Evolutionary conservation across 2,329 filamentous ascomycete species (phyloP), one percentile per base, ranked within the genome.

Genomic region (Diplodia corticola): DNA sequence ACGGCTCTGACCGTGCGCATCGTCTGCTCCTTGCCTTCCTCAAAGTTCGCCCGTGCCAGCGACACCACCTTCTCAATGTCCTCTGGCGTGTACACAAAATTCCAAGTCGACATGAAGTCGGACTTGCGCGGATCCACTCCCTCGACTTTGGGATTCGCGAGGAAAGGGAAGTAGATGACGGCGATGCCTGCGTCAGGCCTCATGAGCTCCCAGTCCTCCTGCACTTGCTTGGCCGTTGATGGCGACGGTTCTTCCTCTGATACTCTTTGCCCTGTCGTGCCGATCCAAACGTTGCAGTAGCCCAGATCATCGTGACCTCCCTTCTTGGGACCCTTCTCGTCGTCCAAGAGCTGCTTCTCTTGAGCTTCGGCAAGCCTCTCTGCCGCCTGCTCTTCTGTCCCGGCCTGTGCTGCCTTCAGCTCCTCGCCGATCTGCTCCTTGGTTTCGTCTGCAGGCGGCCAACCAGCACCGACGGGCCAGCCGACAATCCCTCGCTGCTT

Each of bases 221-320:
- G 84, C 15, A 90, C 79, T 24, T 78, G 82, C 71, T 85, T 88
- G 33, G 80, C 84, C 49, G 78, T 78, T 0, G 82, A 20, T 20
- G 17, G 40, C n/a, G 40, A 85, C 50, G 80, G 82, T 69, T 89
- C 83, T 9, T 84, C 77, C 1, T 82, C 79, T 2, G 83, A 81
- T 2, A 84, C 84, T 5, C 88, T 88, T 75, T 97, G 92, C 72
- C 92, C 84, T 3, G 86, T 96, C 0, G 87, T 91, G 37, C 95
- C 95, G 7, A 97, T 90, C 95, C 95, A 99, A 67, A 98, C 87
- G 22, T 93, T 98, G 80, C 95, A 98, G 80, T 94, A 95, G 5
- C 91, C 90, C 0, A 99, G 83, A 40, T 93, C 72, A n/a, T 63
- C 20, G n/a, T 44, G 64, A 71, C 73, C 76, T 69, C 44, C 75